These are phyloP conservation scores for Candida pini DNA, from an alignment of 805 yeast species.

Conservation along the genomic window DNA sequence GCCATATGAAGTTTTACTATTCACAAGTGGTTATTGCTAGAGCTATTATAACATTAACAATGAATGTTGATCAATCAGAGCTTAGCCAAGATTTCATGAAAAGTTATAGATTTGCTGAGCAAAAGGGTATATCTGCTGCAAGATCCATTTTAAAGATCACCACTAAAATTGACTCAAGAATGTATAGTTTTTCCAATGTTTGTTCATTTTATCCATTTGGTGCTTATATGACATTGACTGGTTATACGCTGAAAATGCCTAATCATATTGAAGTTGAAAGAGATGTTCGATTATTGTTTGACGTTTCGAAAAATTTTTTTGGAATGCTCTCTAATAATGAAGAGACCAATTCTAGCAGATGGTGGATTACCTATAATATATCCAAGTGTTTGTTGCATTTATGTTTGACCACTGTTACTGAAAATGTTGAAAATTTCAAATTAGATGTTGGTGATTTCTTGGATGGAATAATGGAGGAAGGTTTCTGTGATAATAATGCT, in stretches of 20 bases:
- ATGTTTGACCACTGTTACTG: slow-evolving; percentile 14
- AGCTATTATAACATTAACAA: slow-evolving; percentile 14
- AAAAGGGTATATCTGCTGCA: slow-evolving; percentile 21
- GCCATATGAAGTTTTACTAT: slow-evolving; percentile 24
- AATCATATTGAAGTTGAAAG: slow-evolving; percentile 6
- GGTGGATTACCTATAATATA: slow-evolving; percentile 15
- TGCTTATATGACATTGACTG: slow-evolving; percentile 26
- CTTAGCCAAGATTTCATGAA: neutral
- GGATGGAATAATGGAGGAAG: slow-evolving; percentile 10
- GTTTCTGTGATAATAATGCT: too few relatives aligned
- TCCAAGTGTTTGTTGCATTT: slow-evolving; percentile 20
- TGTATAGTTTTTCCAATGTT: slow-evolving; percentile 15
- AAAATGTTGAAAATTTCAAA: slow-evolving; percentile 7
- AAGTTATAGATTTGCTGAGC: slow-evolving; percentile 5
- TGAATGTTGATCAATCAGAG: slow-evolving; percentile 5
- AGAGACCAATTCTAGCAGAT: slow-evolving; percentile 4
- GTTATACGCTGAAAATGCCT: slow-evolving; percentile 21
- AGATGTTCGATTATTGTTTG: slow-evolving; percentile 23
- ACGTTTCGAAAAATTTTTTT: slow-evolving; percentile 13
- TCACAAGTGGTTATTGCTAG: slow-evolving; percentile 22
- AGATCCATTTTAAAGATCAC: slow-evolving; percentile 21
- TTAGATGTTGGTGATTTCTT: slow-evolving; percentile 18
- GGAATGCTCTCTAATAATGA: slow-evolving; percentile 4
- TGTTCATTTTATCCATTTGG: slow-evolving; percentile 26
- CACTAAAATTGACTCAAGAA: slow-evolving; percentile 7